These are phyloP conservation scores for Podospora pseudocomata DNA, from an alignment of 495 filamentous ascomycete species.

Conservation along the genomic window DNA sequence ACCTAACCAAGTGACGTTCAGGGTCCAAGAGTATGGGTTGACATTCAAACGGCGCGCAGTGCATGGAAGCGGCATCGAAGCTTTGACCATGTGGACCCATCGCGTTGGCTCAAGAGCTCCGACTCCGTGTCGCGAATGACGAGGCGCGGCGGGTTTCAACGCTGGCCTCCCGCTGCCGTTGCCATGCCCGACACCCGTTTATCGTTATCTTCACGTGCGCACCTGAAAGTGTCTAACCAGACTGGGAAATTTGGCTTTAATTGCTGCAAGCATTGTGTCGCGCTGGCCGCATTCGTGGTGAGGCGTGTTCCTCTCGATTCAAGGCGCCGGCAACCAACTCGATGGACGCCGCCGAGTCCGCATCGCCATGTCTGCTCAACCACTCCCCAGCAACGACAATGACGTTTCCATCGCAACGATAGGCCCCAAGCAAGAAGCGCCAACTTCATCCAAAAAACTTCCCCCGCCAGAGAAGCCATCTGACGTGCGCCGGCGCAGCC, in stretches of 20 bases:
- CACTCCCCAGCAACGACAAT: constrained; percentile 20
- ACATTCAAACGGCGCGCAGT: not conserved
- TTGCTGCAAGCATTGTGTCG: not conserved
- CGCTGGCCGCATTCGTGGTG: not conserved
- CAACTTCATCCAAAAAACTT: constrained; percentile 28
- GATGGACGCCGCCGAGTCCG: constrained; percentile 13
- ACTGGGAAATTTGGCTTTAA: constrained; percentile 10
- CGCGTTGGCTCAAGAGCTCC: not conserved
- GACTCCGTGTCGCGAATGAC: not conserved
- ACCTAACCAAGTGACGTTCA: not conserved
- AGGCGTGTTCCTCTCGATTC: constrained; percentile 6
- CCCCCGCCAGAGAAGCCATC: constrained; percentile 75
- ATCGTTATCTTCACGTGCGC: constrained; percentile 7
- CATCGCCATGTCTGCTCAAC: constrained; percentile 32
- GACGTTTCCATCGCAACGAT: constrained; percentile 4
- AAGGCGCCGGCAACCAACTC: not conserved
- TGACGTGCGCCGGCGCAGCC: constrained; percentile 61
- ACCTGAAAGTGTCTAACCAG: not conserved
- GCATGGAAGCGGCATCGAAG: not conserved
- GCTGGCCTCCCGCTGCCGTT: not conserved
- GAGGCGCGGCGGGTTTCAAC: not conserved
- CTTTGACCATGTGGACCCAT: not conserved
- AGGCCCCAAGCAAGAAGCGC: not conserved
- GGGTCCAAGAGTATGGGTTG: not conserved
- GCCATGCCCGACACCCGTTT: not conserved